Conservation (phyloP, 2,329 filamentous ascomycete genomes). For the Daldinia sp. region DNA sequence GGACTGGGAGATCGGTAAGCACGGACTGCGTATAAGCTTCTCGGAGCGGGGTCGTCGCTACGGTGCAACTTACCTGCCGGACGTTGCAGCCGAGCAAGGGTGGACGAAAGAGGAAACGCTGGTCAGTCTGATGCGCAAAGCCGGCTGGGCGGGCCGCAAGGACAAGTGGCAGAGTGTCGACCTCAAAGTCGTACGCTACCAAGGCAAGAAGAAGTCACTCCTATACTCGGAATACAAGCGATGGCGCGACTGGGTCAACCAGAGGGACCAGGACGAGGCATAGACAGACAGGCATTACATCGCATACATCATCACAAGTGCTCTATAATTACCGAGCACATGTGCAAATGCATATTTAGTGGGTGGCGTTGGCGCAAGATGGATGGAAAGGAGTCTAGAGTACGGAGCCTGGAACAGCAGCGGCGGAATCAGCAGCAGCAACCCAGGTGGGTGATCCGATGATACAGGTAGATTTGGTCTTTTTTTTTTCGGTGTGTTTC, state of each 20-base stretch:
- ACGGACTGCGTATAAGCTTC: slow-evolving; percentile 91
- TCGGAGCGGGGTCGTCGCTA: slow-evolving; percentile 77
- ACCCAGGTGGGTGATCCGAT: slow-evolving; percentile 33
- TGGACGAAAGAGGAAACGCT: slow-evolving; percentile 96
- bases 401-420: slow-evolving; percentile 19
- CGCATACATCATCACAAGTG: not conserved
- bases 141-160: slow-evolving; percentile 87
- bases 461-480: slow-evolving; percentile 39
- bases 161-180: slow-evolving; percentile 84
- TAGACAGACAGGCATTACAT: slow-evolving; percentile 28
- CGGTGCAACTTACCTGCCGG: slow-evolving; percentile 90
- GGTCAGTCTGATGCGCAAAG: slow-evolving; percentile 91
- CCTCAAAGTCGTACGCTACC: slow-evolving; percentile 84
- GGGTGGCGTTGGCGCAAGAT: not conserved
- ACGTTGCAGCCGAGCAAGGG: slow-evolving; percentile 91
- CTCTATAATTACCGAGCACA: not conserved
- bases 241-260: slow-evolving; percentile 79
- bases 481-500: slow-evolving; percentile 5
- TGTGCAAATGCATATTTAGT: slow-evolving; percentile 5
- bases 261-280: slow-evolving; percentile 21
- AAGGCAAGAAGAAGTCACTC: slow-evolving; percentile 81
- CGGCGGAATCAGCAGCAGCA: slow-evolving; percentile 9
- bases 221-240: slow-evolving; percentile 79
- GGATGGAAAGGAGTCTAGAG: slow-evolving; percentile 22
- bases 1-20: slow-evolving; percentile 88